phyloP scores from a whole-genome alignment of 2,329 filamentous ascomycete genomes.

The Neofusicoccum laricinum region DNA sequence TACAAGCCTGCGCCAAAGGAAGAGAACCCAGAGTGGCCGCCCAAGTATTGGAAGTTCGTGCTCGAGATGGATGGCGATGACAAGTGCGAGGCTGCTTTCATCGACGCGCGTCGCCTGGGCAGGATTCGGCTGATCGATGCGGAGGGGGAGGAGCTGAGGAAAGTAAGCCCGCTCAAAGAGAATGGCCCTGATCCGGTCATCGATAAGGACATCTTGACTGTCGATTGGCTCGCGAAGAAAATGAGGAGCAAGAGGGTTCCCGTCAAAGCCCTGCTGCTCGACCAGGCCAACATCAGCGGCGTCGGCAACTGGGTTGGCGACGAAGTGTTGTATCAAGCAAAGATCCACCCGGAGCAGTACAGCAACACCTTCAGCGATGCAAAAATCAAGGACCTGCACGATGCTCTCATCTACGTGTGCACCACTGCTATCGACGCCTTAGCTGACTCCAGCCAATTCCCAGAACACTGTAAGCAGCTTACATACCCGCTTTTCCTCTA shows the following conservation, averaged over 20 bases:
- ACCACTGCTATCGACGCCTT: slow-evolving; percentile 73
- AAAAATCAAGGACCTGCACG: slow-evolving; percentile 70
- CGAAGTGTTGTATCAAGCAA: slow-evolving; percentile 86
- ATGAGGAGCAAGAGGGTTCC: slow-evolving; percentile 76
- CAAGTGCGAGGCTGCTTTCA: slow-evolving; percentile 71
- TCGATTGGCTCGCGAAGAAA: slow-evolving; percentile 69
- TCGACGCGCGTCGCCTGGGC: slow-evolving; percentile 75
- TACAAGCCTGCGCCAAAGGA: slow-evolving; percentile 64
- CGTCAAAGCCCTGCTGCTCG: slow-evolving; percentile 82
- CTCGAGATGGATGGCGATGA: slow-evolving; percentile 63
- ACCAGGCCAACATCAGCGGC: slow-evolving; percentile 85
- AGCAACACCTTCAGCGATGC: slow-evolving; percentile 73
- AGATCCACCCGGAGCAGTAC: slow-evolving; percentile 89
- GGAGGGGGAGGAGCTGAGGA: slow-evolving; percentile 70
- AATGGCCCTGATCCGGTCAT: slow-evolving; percentile 92
- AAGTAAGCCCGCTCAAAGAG: slow-evolving; percentile 75
- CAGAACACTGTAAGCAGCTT: slow-evolving; percentile 65
- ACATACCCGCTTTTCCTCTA: slow-evolving; percentile 21
- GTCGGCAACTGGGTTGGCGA: slow-evolving; percentile 98
- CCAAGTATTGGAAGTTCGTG: slow-evolving; percentile 84
- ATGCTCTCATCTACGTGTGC: slow-evolving; percentile 74
- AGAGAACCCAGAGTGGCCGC: slow-evolving; percentile 72
- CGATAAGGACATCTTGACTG: slow-evolving; percentile 73
- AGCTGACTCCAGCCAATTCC: slow-evolving; percentile 80
- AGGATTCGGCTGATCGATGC: slow-evolving; percentile 82